These are phyloP conservation scores for Raffaelea deltoideospora DNA, from an alignment of 2,329 filamentous ascomycete species.

Conservation along the genomic window DNA sequence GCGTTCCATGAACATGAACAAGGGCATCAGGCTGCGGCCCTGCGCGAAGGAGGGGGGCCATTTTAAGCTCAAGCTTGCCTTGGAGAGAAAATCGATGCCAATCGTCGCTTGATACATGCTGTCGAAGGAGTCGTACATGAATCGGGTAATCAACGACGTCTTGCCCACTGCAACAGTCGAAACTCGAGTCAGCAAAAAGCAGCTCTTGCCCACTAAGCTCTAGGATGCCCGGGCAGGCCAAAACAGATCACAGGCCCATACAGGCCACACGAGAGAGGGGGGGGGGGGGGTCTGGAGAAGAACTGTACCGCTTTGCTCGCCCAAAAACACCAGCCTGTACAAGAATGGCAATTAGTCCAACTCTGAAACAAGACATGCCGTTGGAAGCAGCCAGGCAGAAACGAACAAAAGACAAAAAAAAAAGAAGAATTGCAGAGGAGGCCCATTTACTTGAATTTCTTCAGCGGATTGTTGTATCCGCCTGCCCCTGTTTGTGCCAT, in stretches of 20 bases:
- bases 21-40: too few species aligned
- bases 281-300: too few species aligned
- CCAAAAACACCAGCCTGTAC: conserved; percentile 80
- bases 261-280: too few species aligned
- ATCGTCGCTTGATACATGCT: conserved; percentile 99
- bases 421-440: background rate
- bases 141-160: conserved; percentile 94
- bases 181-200: conserved; percentile 1
- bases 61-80: conserved; percentile 45
- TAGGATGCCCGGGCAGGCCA: conserved; percentile 1
- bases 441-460: conserved; percentile 99
- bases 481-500: conserved; percentile 65
- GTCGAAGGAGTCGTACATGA: conserved; percentile 99
- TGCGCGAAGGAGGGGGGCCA: background rate
- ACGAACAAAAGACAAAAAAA: conserved; percentile 8
- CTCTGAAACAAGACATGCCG: background rate
- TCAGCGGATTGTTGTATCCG: conserved; percentile 95
- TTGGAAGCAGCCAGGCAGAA: too few species aligned
- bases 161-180: conserved; percentile 64
- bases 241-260: too few species aligned
- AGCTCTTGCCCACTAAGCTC: background rate
- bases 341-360: background rate
- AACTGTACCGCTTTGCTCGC: conserved; percentile 99
- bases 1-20: too few species aligned
- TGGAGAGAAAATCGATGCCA: conserved; percentile 97